Evolutionary conservation across 495 filamentous ascomycete species (phyloP).

Genomic region (Penicillium pulvis): DNA sequence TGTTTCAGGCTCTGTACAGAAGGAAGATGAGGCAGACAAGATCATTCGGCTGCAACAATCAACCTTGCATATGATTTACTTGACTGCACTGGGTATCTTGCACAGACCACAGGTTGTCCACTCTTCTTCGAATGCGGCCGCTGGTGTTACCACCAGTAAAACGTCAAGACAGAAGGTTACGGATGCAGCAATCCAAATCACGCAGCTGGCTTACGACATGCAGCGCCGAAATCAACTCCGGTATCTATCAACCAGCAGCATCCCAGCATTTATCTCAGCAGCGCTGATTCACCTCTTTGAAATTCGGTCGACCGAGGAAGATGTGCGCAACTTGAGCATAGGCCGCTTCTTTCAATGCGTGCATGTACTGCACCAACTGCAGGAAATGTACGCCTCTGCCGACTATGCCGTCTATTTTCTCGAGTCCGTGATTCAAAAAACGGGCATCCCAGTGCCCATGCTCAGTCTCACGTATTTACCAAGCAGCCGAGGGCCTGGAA

Average conservation of each 20-base stretch:
- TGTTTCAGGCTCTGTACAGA: slow-evolving; percentile 52
- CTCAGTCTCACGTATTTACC: too few relatives aligned
- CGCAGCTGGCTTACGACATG: slow-evolving; percentile 71
- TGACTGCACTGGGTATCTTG: slow-evolving; percentile 80
- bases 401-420: slow-evolving; percentile 85
- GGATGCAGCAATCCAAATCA: slow-evolving; percentile 77
- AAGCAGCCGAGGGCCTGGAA: too few relatives aligned
- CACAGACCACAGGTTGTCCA: slow-evolving; percentile 86
- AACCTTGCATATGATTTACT: slow-evolving; percentile 85
- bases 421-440: slow-evolving; percentile 79
- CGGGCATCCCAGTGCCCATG: slow-evolving; percentile 52
- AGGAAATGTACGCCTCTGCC: slow-evolving; percentile 82
- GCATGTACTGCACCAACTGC: slow-evolving; percentile 75
- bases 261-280: slow-evolving; percentile 84
- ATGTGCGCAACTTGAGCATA: slow-evolving; percentile 66
- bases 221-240: slow-evolving; percentile 67
- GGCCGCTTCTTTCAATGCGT: slow-evolving; percentile 84
- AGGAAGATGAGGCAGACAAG: slow-evolving; percentile 61
- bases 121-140: slow-evolving; percentile 61
- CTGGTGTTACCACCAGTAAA: slow-evolving; percentile 66
- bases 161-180: slow-evolving; percentile 76
- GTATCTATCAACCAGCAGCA: slow-evolving; percentile 84
- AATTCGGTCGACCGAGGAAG: slow-evolving; percentile 74
- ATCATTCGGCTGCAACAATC: slow-evolving; percentile 72
- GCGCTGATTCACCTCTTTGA: slow-evolving; percentile 90